Evolutionary conservation across 352 stramenopile genomes (phyloP), one percentile per base, ranked within the genome.

Genomic region (Phytophthora cryptogea): DNA sequence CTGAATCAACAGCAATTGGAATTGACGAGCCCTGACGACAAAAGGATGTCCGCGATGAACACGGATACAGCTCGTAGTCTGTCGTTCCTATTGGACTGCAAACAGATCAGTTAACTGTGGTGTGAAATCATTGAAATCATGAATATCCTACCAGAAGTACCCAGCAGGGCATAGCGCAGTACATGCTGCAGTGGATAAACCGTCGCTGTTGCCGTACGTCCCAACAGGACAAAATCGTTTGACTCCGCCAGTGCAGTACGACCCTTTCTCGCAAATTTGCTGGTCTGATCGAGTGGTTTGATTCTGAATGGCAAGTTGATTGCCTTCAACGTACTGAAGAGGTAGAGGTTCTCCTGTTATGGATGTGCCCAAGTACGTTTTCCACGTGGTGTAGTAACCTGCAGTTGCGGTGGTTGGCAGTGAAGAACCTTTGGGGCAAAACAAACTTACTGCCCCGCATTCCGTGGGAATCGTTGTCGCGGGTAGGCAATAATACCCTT

Each of bases 381-480:
- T 68, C 59, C 76, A 80, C 4, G 72, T 88, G 6, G 83, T 89
- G 57, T 92, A 90, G 50, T 74, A 89, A 4, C 83, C 79, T 30
- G 41, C 5, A 0, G 70, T 45, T 17, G 70, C 77, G 4, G 44
- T 35, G 3, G 69, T 89, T 17, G 80, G 79, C 3, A 42, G 11
- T 0, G 36, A 36, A 0, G 83, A 90, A 14, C 83, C 79, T 54
- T 69, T 8, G 0, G 80, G 80, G 37, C 83, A 90, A 45, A 76
- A 90, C 6, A 77, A 16, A 8, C 33, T 59, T 13, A 63, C 46
- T 30, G 54, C 27, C 27, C 83, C 83, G 27, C 83, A 92, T 8
- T 64, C 52, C 0, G 54, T 41, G 0, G 70, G 72, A 0, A 63
- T 14, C 31, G 54, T 59, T 9, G 75, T 66, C 3, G 52, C 80